Conservation (phyloP, 345 rosid species). For the Geranium brycei region DNA sequence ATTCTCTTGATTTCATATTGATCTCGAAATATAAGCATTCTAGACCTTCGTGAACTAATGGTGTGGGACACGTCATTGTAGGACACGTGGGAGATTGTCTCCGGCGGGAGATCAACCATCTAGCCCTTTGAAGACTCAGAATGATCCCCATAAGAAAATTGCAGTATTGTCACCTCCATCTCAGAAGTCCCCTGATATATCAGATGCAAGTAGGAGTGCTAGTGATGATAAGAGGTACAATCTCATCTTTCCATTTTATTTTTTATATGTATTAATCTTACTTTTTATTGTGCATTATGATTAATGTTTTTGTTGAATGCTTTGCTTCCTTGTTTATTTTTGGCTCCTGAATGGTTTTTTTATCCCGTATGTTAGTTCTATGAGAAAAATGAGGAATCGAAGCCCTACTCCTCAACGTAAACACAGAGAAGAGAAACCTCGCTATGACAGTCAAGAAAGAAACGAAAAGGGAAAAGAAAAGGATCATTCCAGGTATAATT, state of each 20-base stretch:
- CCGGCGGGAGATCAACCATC: slow-evolving; percentile 9
- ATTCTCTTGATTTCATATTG: neutral
- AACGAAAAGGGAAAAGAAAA: slow-evolving; percentile 21
- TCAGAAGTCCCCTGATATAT: slow-evolving; percentile 15
- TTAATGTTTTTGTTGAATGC: neutral
- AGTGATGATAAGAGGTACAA: slow-evolving; percentile 27
- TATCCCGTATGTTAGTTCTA: slow-evolving; percentile 9
- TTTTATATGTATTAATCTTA: too few species aligned
- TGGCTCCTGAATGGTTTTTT: slow-evolving; percentile 1
- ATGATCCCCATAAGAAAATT: slow-evolving; percentile 9
- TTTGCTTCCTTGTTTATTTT: neutral
- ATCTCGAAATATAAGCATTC: neutral
- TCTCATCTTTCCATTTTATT: neutral
- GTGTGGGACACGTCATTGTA: slow-evolving; percentile 8
- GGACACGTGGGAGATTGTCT: slow-evolving; percentile 16
- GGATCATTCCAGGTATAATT: slow-evolving; percentile 20
- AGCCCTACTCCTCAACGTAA: slow-evolving; percentile 21
- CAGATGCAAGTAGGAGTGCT: slow-evolving; percentile 12
- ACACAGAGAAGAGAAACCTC: slow-evolving; percentile 21
- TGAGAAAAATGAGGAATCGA: slow-evolving; percentile 7
- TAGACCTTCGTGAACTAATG: neutral
- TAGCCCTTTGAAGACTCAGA: slow-evolving; percentile 11
- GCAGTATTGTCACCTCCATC: slow-evolving; percentile 18
- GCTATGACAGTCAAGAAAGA: slow-evolving; percentile 16
- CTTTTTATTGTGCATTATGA: too few species aligned